These are phyloP conservation scores for Rhodotorula sp. DNA, from an alignment of 1,284 basidiomycete species.

Conservation along the genomic window DNA sequence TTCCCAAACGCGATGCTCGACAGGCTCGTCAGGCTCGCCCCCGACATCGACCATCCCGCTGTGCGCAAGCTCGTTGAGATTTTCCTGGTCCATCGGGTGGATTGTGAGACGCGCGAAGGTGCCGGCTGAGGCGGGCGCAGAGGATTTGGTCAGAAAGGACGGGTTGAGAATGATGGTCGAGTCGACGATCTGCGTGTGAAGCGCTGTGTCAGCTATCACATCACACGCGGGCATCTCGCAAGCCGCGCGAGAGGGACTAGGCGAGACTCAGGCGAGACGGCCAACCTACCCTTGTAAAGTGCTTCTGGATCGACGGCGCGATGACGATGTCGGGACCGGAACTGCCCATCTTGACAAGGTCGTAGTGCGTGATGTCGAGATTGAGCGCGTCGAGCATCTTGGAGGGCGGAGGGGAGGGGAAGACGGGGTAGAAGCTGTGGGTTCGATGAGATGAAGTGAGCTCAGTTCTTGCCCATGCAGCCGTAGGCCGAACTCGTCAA, in stretches of 20 bases:
- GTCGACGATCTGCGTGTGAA: slow-evolving; percentile 58
- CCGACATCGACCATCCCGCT: slow-evolving; percentile 24
- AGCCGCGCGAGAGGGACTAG: slow-evolving; percentile 31
- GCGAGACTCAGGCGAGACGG: slow-evolving; percentile 16
- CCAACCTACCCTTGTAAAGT: slow-evolving; percentile 71
- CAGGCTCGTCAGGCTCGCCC: slow-evolving; percentile 28
- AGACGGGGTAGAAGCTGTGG: slow-evolving; percentile 89
- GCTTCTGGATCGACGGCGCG: slow-evolving; percentile 76
- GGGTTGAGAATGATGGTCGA: slow-evolving; percentile 68
- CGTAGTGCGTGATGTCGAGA: slow-evolving; percentile 73
- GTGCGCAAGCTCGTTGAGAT: slow-evolving; percentile 29
- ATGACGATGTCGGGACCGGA: slow-evolving; percentile 75
- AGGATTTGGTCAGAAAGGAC: slow-evolving; percentile 60
- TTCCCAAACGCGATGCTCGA: slow-evolving; percentile 41
- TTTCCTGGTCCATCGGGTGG: slow-evolving; percentile 41
- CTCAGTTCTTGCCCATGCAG: accelerated
- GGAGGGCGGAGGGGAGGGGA: slow-evolving; percentile 73
- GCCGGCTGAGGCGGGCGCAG: slow-evolving; percentile 50
- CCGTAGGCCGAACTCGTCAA: no score
- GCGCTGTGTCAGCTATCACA: not conserved
- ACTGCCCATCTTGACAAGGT: slow-evolving; percentile 52
- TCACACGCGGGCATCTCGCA: slow-evolving; percentile 14
- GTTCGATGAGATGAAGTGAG: not conserved
- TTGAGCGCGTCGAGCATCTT: slow-evolving; percentile 64
- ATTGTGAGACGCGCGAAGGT: slow-evolving; percentile 45